These are phyloP conservation scores for Theileria sp. DNA, from an alignment of 169 alveolate species.

Conservation along the genomic window DNA sequence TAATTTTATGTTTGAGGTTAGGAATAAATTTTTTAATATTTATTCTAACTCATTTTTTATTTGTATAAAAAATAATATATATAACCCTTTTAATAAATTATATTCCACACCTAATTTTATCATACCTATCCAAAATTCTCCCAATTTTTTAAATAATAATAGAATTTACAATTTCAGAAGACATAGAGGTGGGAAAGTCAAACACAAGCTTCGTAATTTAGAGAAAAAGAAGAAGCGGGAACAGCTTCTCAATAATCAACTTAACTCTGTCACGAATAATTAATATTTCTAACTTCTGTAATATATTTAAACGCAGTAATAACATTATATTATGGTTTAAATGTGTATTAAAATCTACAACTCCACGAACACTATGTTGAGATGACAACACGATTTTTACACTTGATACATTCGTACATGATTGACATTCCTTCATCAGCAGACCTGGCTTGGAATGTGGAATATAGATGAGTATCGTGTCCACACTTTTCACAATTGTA, in stretches of 20 bases:
- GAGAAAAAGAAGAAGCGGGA: slow-evolving; percentile 65
- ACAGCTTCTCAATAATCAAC: slow-evolving; percentile 23
- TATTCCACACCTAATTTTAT: not conserved
- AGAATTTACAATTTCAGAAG: slow-evolving; percentile 28
- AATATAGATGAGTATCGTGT: slow-evolving; percentile 74
- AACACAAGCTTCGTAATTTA: slow-evolving; percentile 52
- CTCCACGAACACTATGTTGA: slow-evolving; percentile 52
- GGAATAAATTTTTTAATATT: not conserved
- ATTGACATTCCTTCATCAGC: slow-evolving; percentile 88
- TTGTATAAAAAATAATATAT: not conserved
- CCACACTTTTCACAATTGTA: slow-evolving; percentile 83
- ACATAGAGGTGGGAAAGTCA: slow-evolving; percentile 69
- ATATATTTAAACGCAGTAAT: not conserved
- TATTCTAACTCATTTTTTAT: slow-evolving; percentile 5
- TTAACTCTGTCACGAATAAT: not conserved
- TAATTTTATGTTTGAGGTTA: slow-evolving; percentile 1
- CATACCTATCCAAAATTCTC: not conserved
- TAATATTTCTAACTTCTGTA: not conserved
- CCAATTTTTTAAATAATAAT: not conserved
- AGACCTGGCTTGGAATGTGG: slow-evolving; percentile 84
- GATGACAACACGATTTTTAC: slow-evolving; percentile 80
- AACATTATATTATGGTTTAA: not conserved
- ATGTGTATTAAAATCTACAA: not conserved
- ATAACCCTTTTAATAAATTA: not conserved
- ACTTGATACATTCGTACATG: slow-evolving; percentile 81